Evolutionary conservation across 1,284 basidiomycete species (phyloP).

Genomic region (Ganoderma sp.): DNA sequence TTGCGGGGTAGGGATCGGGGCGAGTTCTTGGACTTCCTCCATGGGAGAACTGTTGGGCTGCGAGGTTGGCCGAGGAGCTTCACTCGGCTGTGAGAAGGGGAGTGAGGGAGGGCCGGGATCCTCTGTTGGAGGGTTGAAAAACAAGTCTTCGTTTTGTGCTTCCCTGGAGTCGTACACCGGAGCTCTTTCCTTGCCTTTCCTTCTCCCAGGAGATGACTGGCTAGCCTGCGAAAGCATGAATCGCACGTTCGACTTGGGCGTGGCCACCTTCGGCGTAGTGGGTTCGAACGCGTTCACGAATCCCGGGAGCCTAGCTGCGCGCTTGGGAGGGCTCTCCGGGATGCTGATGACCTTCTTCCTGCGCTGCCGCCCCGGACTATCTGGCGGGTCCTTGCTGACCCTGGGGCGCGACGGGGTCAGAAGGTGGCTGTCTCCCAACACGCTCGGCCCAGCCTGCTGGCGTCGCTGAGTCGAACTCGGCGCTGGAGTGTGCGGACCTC

Average conservation of each 20-base stretch:
- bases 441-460: constrained; percentile 40
- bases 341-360: constrained; percentile 24
- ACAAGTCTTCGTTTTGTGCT: constrained; percentile 18
- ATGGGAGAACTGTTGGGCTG: neutral
- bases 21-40: constrained; percentile 8
- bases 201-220: constrained; percentile 20
- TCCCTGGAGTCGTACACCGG: constrained; percentile 17
- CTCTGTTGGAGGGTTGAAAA: constrained; percentile 21
- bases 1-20: neutral
- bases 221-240: constrained; percentile 22
- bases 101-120: neutral
- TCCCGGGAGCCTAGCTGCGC: constrained; percentile 34
- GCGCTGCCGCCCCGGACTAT: constrained; percentile 19
- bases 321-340: constrained; percentile 28
- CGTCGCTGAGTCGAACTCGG: constrained; percentile 49
- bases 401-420: constrained; percentile 49
- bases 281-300: constrained; percentile 46
- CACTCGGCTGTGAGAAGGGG: neutral
- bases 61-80: neutral
- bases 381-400: constrained; percentile 37
- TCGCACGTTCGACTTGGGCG: constrained; percentile 17
- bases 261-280: constrained; percentile 26
- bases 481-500: constrained; percentile 47
- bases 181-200: constrained; percentile 36
- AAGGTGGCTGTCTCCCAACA: constrained; percentile 36